Evolutionary conservation across 495 filamentous ascomycete genomes (phyloP).

Genomic region (Aspergillus diversus): DNA sequence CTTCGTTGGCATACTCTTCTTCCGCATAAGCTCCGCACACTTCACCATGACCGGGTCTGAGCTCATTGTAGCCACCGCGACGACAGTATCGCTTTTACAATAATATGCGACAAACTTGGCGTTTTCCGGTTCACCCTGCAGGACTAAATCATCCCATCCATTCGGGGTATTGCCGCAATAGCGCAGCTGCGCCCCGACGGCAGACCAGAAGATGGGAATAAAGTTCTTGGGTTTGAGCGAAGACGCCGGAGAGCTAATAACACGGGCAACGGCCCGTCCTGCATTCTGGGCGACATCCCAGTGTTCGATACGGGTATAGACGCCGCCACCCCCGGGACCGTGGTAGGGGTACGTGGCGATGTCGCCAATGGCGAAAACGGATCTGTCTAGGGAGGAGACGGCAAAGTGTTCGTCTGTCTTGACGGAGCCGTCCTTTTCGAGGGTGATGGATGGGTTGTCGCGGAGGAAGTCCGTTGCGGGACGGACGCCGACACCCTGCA

Average conservation of each 20-base stretch:
- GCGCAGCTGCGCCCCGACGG: conserved; percentile 81
- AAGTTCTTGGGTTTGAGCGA: conserved; percentile 66
- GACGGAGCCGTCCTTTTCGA: conserved; percentile 81
- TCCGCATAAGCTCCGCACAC: conserved; percentile 82
- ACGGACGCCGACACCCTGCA: conserved; percentile 85
- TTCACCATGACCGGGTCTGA: conserved; percentile 87
- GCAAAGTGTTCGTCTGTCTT: conserved; percentile 76
- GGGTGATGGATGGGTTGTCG: conserved; percentile 63
- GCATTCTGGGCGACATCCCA: conserved; percentile 98
- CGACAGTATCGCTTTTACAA: conserved; percentile 81
- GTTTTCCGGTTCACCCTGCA: conserved; percentile 77
- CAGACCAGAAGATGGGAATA: conserved; percentile 96
- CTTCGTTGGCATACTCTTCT: conserved; percentile 81
- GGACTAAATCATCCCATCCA: conserved; percentile 82
- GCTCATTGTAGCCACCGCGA: conserved; percentile 89
- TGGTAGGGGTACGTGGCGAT: conserved; percentile 95
- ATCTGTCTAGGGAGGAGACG: conserved; percentile 65
- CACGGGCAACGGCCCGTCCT: conserved; percentile 73
- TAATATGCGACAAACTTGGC: conserved; percentile 90
- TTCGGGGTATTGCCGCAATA: conserved; percentile 85
- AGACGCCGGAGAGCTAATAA: conserved; percentile 17
- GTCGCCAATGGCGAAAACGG: conserved; percentile 93
- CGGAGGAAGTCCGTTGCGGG: conserved; percentile 87
- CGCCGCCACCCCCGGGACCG: conserved; percentile 76
- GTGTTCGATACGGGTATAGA: conserved; percentile 80